Evolutionary conservation across 202 grass and related monocot genomes (phyloP), one percentile per base, ranked within the genome.

Genomic region (Setaria viridis): DNA sequence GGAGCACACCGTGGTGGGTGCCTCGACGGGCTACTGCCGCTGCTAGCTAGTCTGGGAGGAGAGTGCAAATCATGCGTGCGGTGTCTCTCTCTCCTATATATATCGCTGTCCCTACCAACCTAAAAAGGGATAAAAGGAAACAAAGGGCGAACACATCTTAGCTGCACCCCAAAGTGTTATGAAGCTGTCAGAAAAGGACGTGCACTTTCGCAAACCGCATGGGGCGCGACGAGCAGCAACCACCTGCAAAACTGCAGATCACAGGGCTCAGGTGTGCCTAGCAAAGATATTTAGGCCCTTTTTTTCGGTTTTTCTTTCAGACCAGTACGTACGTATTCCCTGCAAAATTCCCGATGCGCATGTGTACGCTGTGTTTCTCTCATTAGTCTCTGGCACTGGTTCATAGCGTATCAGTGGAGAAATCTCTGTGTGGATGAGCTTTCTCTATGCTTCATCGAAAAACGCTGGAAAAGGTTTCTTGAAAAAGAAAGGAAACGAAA

Each of bases 151-250:
- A 62, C 59, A 80, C 81, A 65, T 70, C 76, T 76, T 76, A 84
- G 85, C 85, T 87, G 85, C 89, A 76, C 43, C 43, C 59, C 62
- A 37, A 25, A 85, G 65, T 84, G 85, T 76, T 76, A 80, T 14
- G 82, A 84, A 76, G 85, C 85, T 87, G 85, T 87, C 89, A 77
- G 81, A 87, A 80, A 87, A 84, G 62, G 89, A 91, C 85, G 14
- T 19, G 70, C 81, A 87, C 81, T 87, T 80, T 81, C 70, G 21
- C 29, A 49, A 85, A 81, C 81, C 58, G 48, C 51, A 81, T 84
- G 63, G 21, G n/a, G 8, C 13, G 20, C 55, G 15, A 67, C 0
- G 9, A 19, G 45, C 46, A 60, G 69, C 60, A 29, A 55, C 30
- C 72, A 51, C 35, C 15, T 66, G 48, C 59, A 34, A 8, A 8